Evolutionary conservation across 1,284 basidiomycete genomes (phyloP), one percentile per base, ranked within the genome.

Genomic region (Pseudozyma tsukubaensis): DNA sequence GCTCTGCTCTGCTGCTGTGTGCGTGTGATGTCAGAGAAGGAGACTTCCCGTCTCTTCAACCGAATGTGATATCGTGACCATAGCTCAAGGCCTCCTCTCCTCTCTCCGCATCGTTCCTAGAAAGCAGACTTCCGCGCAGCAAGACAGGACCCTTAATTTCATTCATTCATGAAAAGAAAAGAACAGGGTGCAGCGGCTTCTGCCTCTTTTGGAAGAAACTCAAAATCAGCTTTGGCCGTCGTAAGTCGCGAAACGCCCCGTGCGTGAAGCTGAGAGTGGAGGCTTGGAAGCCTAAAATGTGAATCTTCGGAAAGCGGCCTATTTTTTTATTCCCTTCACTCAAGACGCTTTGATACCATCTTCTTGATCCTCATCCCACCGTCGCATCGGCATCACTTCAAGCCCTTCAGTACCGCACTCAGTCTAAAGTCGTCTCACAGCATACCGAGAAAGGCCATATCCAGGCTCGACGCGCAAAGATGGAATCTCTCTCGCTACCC

Each of bases 401-500:
- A 3, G 2, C 16, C 12, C 4, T 39, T 13, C 4, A n/a, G 37
- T 4, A 4, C 4, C 11, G 37, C 37, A 39, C 16, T 9, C 8
- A 13, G 4, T 39, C 37, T 4, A 4, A 9, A 13, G 3, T 8
- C 4, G 3, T n/a, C 37, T 3, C 19, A 24, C 44, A 18, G n/a
- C 2, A 18, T 18, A 16, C 42, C 19, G 4, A 9, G 14, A 8
- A 9, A 9, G 42, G 42, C 45, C 16, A 10, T 4, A 34, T 9
- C 32, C 4, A 51, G 16, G n/a, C 37, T 16, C 0, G 6, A 19
- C 16, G 32, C 37, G 14, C n/a, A 32, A 59, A 43, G 2, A 75
- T 75, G 72, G 72, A 75, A 47, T 63, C 72, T 1, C 32, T 70
- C 24, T 58, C 63, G 2, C 54, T 75, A 34, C 67, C 67, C 14